Evolutionary conservation across 2,329 filamentous ascomycete genomes (phyloP), one percentile per base, ranked within the genome.

Genomic region (Paracorniculantispora psalliotae): DNA sequence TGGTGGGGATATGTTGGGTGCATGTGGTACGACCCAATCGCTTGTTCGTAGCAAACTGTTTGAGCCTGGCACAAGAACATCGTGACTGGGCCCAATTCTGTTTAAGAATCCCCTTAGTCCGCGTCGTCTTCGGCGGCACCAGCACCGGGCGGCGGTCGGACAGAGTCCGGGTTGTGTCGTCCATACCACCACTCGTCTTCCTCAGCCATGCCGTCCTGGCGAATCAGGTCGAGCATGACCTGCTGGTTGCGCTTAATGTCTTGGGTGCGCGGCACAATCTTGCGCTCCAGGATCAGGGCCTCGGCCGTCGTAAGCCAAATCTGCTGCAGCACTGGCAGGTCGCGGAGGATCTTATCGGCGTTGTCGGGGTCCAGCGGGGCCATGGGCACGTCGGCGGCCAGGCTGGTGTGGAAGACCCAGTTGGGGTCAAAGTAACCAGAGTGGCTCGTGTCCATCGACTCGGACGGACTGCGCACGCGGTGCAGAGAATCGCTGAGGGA

Each of bases 141-240:
- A 23, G 75, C 75, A 61, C 79, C 77, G 1, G 76, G 66, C 13
- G 79, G 77, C 39, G 81, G 81, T 39, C 78, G 76, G 49, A 84
- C 75, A n/a, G 80, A 81, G 33, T 81, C 80, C n/a, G 80, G 77
- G 2, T 78, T 76, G 35, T 71, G 73, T 54, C 77, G 77, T 48
- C 83, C 82, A 64, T 85, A 85, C 74, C 80, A 79, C 82, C 84
- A 87, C 63, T 86, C 80, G 62, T 87, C 84, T 67, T 85, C 79
- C 58, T 83, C 80, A 21, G 79, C 79, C 21, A 80, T 71, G 19
- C 81, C 82, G 57, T 86, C 81, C 61, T 87, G 84, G 51, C 80
- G 78, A 63, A 88, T 87, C n/a, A 88, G 73, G 61, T 87, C 83
- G 57, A 86, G 71, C 72, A 88, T 79, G 25, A 87, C 80, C 62